Conservation (phyloP, 768 basidiomycete genomes). For the Lactifluus pinguis region DNA sequence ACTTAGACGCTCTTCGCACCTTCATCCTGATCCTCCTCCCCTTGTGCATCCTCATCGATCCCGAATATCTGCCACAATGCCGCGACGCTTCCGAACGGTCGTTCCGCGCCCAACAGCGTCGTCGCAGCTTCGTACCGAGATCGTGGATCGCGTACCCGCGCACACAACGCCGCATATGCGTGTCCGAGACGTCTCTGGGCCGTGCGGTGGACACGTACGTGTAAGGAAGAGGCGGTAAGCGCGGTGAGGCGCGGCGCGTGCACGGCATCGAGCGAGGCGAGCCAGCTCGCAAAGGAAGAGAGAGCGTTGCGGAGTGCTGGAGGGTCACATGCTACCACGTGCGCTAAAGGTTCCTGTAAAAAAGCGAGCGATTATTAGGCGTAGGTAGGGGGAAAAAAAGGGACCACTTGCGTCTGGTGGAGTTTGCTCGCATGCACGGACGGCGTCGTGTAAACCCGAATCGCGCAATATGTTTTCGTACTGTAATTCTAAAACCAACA, state of each 20-base stretch:
- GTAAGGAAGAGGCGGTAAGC: constrained; percentile 58
- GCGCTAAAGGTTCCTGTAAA: constrained; percentile 66
- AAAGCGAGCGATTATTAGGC: not conserved
- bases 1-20: not conserved
- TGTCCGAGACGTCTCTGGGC: constrained; percentile 59
- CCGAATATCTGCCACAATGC: constrained; percentile 75
- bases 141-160: constrained; percentile 61
- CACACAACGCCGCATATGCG: constrained; percentile 68
- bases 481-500: constrained; percentile 24
- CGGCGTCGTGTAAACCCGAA: constrained; percentile 43
- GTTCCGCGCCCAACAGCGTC: constrained; percentile 72
- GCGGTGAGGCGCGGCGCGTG: constrained; percentile 72
- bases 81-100: constrained; percentile 74
- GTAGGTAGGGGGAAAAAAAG: not conserved
- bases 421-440: constrained; percentile 35
- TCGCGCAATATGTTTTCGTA: constrained; percentile 43
- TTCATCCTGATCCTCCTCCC: constrained; percentile 10
- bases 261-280: constrained; percentile 72
- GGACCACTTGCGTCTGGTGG: constrained; percentile 30
- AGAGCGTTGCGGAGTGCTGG: constrained; percentile 54
- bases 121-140: constrained; percentile 88
- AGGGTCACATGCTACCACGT: constrained; percentile 56
- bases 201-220: constrained; percentile 62
- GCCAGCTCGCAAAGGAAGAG: constrained; percentile 70
- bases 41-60: constrained; percentile 38